Base-by-base conservation (phyloP, 208 protist species). In the Acanthamoeba quina region DNA sequence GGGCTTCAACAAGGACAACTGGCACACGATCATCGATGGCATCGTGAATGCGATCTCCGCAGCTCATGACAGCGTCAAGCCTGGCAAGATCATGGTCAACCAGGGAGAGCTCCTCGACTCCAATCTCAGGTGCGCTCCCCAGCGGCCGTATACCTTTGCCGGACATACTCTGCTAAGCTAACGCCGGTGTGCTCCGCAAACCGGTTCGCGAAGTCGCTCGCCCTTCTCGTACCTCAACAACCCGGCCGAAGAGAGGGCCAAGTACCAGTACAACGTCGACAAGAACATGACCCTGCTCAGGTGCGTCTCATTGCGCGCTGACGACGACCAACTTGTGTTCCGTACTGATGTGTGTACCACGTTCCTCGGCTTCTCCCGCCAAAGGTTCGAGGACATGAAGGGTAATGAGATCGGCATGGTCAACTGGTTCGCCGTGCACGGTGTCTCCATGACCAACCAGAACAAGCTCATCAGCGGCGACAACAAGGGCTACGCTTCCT, bases 401-500 rank as follows among this genome's bases (percentile, higher is more conserved):
- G 92, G 92, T 56, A 95, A 90, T 21, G 95, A 95, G 62, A 34
- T 97, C 49, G 96, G 56, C 11, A 72, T 94, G 44, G 26, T 96
- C 26, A 93, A 90, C 49, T 97, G 92, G 68, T 97, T 97, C 52
- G 94, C 95, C 9, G 96, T 97, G 19, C 95, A 96, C 89, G 95
- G 96, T 47, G 96, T 95, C 15, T 96, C 93, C 3, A 96, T 96
- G 95, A 96, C 96, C 66, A 97, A 97, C 93, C 95, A 82, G 0
- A 96, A 96, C 62, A 47, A 64, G n/a, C 93, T 96, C n/a, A 96
- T 96, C 52, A 94, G 86, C 93, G 93, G 95, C 68, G 96, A 97
- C 89, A 97, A 97, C 92, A 97, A 97, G 80, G 96, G 96, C 78
- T 96, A 96, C 80, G 96, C 96, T 11, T 95, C 95, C 52, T 95